Evolutionary conservation across 441 rosid species (phyloP), one percentile per base, ranked within the genome.

Genomic region (Gossypium aridum): DNA sequence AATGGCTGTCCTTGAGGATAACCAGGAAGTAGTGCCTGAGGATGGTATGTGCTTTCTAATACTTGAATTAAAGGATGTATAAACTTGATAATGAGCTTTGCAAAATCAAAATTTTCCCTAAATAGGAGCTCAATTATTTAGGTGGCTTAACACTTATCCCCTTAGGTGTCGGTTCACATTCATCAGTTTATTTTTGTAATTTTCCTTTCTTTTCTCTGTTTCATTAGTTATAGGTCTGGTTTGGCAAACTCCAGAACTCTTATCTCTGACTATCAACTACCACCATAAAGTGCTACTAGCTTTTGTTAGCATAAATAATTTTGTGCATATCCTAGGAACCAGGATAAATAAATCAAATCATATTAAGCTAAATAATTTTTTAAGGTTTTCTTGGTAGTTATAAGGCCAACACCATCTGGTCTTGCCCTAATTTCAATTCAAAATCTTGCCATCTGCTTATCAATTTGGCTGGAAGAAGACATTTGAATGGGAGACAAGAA

Each of bases 1-100:
- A 55, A 85, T 95, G 89, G 68, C 80, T 10, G 64, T 77, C 9
- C 92, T 95, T 37, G 99, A 90, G 85, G 87, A 84, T 71, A 80
- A 68, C 53, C 80, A 68, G 70, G 98, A 89, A 3, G 20, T 82
- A 56, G 86, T 86, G 72, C 89, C 96, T 14, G 98, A 93, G 81
- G 90, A 95, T 2, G 95, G 99, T 95, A 88, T 79, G 74, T 43
- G 37, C 8, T 75, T 75, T 67, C 78, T 55, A 45, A 31, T 53
- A 51, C 20, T 23, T 47, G 7, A 53, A 45, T 22, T 12, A 7
- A 67, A 16, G n/a, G 7, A 23, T 51, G 1, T 22, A 12, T 65
- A 4, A 65, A 22, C 71, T 22, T 49, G 54, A 65, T 43, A 65
- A 25, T 4, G 55, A 43, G 55, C 22, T 22, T 45, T 22, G 31